Evolutionary conservation across 2,329 filamentous ascomycete species (phyloP), one percentile per base, ranked within the genome.

Genomic region (Nothopassalora personata): DNA sequence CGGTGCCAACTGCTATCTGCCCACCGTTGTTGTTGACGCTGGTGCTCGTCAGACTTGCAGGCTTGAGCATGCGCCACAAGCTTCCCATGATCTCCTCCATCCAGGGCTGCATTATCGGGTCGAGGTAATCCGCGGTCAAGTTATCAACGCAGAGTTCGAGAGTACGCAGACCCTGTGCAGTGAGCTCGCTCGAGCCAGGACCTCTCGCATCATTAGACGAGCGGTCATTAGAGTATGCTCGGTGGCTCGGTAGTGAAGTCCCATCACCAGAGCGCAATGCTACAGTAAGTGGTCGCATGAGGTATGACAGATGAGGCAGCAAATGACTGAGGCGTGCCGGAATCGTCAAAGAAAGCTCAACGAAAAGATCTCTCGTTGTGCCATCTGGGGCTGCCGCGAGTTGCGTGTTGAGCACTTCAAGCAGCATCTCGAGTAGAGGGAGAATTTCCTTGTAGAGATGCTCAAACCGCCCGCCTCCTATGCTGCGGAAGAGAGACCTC

Each of bases 21-120:
- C 66, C 65, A 11, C 55, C 53, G 6, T 54, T 48, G 28, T 51
- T 58, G 28, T 58, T 59, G 30, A 63, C 55, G 39, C 46, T 64
- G 5, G 61, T 56, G 18, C 61, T 60, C 68, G 89, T 96, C 74
- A 99, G 96, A 0, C 94, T 94, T 63, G 92, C 88, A 7, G 94
- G 95, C 68, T 89, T 89, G 46, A 99, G 81, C 73, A 99, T 95
- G 64, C 97, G 92, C 81, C 96, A 99, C 1, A 99, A 81, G 1
- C 93, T 93, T 50, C 91, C 94, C 94, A 99, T 99, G 48, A 99
- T 80, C 71, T 99, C 94, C 68, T 99, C 93, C 74, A 99, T 97
- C 28, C 97, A 95, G 0, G 94, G 95, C 1, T 93, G 91, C 93
- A 99, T 99, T 68, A 99, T 97, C 0, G 94, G 95, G 68, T 99